Base-by-base conservation (phyloP, 169 alveolate species). In the Eimeria necatrix region DNA sequence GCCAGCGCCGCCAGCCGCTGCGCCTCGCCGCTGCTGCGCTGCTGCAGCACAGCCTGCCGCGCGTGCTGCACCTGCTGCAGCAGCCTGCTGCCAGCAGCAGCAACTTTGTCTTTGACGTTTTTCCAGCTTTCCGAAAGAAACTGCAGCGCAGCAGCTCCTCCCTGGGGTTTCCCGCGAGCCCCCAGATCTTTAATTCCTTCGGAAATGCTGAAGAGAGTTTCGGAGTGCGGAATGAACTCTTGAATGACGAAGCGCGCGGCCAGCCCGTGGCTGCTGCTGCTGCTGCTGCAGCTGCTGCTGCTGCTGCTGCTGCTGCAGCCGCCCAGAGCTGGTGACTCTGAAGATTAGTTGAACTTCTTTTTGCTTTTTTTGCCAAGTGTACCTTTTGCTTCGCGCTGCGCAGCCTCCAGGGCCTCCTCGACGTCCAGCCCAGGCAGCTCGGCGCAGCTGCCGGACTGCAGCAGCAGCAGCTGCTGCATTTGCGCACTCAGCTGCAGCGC, bases 211-310 rank as follows among this genome's bases (percentile, higher is more conserved):
- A 49, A 80, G 26, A 80, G 48, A 4, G 48, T 32, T 51, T 80
- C 89, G 12, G 89, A 80, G 18, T 80, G 89, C n/a, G 89, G 89
- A n/a, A 80, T 80, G 48, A 80, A 80, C 71, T 80, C 71, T 18
- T 80, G 60, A 49, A 80, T 16, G 12, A 80, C 49, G 60, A 80
- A 80, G 18, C 70, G 71, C 70, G 41, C 89, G 4, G 89, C 89
- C 10, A 80, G 20, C 26, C 89, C 2, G 48, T 51, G 89, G 0
- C 89, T 46, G 71, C 20, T 80, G 26, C 41, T 14, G 7, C 26
- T 24, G 76, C 14, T 49, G 48, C 64, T 20, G 85, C 3, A 24
- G 85, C n/a, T 41, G 56, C 18, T 71, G 16, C n/a, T 18, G n/a
- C n/a, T n/a, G n/a, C n/a, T n/a, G n/a, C n/a, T n/a, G n/a, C n/a